phyloP scores from a whole-genome alignment of 257 asterid genomes.

The Primulina huaijiensis region DNA sequence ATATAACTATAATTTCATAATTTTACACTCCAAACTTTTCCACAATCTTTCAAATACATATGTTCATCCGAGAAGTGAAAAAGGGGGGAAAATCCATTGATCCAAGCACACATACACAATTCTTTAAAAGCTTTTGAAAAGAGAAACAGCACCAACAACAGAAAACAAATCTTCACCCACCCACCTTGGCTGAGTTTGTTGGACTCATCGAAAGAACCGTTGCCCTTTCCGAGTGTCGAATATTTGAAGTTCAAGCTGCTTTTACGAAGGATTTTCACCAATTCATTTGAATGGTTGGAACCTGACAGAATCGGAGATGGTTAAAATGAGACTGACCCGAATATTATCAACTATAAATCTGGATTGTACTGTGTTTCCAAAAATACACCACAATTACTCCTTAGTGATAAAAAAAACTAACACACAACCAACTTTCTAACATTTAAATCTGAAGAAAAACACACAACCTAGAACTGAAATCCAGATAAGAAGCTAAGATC shows the following conservation, averaged over 20 bases:
- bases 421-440: neutral
- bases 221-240: conserved; percentile 86
- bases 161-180: too few species aligned
- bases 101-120: too few species aligned
- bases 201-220: conserved; percentile 60
- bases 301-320: conserved; percentile 26
- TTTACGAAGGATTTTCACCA: conserved; percentile 68
- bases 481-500: neutral
- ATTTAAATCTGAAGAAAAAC: neutral
- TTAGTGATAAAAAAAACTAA: conserved; percentile 26
- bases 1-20: too few species aligned
- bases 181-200: conserved; percentile 97
- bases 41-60: too few species aligned
- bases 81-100: too few species aligned
- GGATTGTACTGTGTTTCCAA: conserved; percentile 53
- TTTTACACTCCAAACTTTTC: too few species aligned
- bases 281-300: conserved; percentile 52
- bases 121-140: too few species aligned
- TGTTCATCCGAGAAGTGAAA: too few species aligned
- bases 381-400: conserved; percentile 40
- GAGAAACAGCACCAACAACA: too few species aligned
- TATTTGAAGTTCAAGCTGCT: conserved; percentile 89
- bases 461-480: too few species aligned
- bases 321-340: neutral
- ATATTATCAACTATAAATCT: conserved; percentile 17